Evolutionary conservation across 768 basidiomycete species (phyloP), one percentile per base, ranked within the genome.

Genomic region (Suillus luteus): DNA sequence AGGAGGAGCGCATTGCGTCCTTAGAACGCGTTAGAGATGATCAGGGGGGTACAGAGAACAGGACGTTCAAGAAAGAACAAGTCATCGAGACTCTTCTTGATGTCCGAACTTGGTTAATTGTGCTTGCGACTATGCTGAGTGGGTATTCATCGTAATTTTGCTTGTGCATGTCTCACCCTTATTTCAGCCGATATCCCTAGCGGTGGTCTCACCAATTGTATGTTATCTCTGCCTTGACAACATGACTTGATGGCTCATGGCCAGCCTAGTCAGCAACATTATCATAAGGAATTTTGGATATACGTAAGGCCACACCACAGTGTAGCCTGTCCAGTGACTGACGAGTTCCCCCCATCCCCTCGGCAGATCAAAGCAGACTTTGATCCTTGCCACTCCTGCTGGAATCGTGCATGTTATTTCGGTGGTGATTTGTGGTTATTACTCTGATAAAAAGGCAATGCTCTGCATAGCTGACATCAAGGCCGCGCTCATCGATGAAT

Each of bases 1-100:
- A 73, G 43, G 77, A 78, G 61, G 76, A 81, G 59, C 75, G 77
- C 41, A 69, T 79, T 43, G 76, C 78, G 22, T 77, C 72, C 1
- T 70, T 81, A 10, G 79, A 82, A 65, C 78, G 78, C 15, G 76
- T 80, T 11, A 75, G 76, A 5, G 73, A 78, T 57, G 78, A 79
- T 55, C 72, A 73, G 44, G 72, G 71, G 5, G 75, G 75, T 1
- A 75, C 72, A 2, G 66, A 70, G 60, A 70, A 72, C 62, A 68
- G 64, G 51, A 61, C 61, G 12, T 71, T 73, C 64, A 75, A 75
- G 65, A 65, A 62, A 59, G 66, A 72, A 54, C 73, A 75, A 38
- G 69, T 69, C 5, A 44, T 64, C 12, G 74, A 73, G 61, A 70
- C 72, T 1, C 55, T 73, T n/a, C 33, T 52, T 22, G 70, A 77